A percentile compares a stretch with the other conserved stretches of the same genome.
These are phyloP conservation scores for Sechiopsis laciniata DNA, from an alignment of 306 rosid species.

Conservation along the genomic window DNA sequence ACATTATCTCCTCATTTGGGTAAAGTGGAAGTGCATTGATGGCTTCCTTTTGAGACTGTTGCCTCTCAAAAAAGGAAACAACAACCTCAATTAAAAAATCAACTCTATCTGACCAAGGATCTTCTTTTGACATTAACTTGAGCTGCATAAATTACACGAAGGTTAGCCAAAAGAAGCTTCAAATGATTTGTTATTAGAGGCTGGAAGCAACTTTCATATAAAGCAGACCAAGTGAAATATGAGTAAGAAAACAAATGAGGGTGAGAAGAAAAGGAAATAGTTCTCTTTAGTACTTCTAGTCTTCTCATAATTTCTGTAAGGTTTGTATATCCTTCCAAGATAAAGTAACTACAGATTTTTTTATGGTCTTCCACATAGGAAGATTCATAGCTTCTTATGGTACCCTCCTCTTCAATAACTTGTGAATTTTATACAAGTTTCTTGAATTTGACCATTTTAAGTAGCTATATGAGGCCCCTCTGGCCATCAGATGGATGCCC, in stretches of 20 bases:
- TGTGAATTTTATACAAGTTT: too few species aligned
- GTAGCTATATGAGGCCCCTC: too few species aligned
- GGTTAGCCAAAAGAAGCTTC: slow-evolving; percentile 15
- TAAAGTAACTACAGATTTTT: background rate
- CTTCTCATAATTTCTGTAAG: background rate
- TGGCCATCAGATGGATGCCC: too few species aligned
- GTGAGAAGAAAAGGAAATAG: background rate
- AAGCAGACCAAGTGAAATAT: background rate
- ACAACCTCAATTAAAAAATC: slow-evolving; percentile 92
- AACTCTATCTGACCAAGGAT: slow-evolving; percentile 89
- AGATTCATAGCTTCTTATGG: too few species aligned
- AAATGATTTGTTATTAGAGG: slow-evolving; percentile 2
- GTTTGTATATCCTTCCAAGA: background rate
- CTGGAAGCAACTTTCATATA: background rate
- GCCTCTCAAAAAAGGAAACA: slow-evolving; percentile 94
- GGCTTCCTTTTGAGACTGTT: slow-evolving; percentile 91
- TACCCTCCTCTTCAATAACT: too few species aligned
- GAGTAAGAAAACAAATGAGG: background rate
- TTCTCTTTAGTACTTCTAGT: background rate
- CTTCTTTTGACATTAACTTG: slow-evolving; percentile 74
- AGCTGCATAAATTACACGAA: slow-evolving; percentile 52
- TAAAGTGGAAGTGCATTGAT: slow-evolving; percentile 97
- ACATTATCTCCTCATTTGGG: slow-evolving; percentile 94
- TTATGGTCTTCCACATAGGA: too few species aligned
- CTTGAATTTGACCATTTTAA: too few species aligned